Percentiles rank a stretch among this genome's conserved stretches.
These are phyloP conservation scores for Paracoccidioides brasiliensis DNA, from an alignment of 2,329 filamentous ascomycete species.

Conservation along the genomic window DNA sequence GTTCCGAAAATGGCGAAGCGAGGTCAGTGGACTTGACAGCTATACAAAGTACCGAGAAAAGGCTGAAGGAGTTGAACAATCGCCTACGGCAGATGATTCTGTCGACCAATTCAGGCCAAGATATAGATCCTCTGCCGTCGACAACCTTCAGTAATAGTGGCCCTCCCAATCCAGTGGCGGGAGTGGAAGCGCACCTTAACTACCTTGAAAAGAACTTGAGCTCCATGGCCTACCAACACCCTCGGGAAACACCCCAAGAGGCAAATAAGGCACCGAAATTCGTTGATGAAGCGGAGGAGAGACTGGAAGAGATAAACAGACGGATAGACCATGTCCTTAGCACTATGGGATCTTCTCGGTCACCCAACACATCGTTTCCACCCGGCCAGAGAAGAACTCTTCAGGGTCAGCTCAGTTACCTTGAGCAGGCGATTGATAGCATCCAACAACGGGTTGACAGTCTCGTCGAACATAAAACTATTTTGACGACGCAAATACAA, in stretches of 20 bases:
- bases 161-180: conserved; percentile 17
- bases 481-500: conserved; percentile 83
- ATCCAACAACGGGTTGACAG: conserved; percentile 64
- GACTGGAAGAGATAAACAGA: conserved; percentile 50
- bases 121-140: conserved; percentile 28
- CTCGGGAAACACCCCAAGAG: conserved; percentile 13
- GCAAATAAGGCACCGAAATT: conserved; percentile 10
- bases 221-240: conserved; percentile 43
- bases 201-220: conserved; percentile 57
- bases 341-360: conserved; percentile 30
- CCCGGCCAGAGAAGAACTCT: conserved; percentile 45
- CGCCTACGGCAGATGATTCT: conserved; percentile 55
- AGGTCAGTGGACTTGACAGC: conserved; percentile 28
- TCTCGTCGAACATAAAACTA: conserved; percentile 75
- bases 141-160: conserved; percentile 18
- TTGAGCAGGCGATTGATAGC: conserved; percentile 65
- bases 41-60: conserved; percentile 50
- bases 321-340: conserved; percentile 49
- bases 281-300: conserved; percentile 37
- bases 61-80: conserved; percentile 54
- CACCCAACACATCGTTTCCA: conserved; percentile 39
- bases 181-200: conserved; percentile 47
- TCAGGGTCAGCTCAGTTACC: conserved; percentile 59
- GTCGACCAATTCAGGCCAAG: conserved; percentile 23
- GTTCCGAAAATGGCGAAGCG: conserved; percentile 2